Base-by-base conservation (phyloP, 2,329 filamentous ascomycete genomes). In the Raffaelea arxii region DNA sequence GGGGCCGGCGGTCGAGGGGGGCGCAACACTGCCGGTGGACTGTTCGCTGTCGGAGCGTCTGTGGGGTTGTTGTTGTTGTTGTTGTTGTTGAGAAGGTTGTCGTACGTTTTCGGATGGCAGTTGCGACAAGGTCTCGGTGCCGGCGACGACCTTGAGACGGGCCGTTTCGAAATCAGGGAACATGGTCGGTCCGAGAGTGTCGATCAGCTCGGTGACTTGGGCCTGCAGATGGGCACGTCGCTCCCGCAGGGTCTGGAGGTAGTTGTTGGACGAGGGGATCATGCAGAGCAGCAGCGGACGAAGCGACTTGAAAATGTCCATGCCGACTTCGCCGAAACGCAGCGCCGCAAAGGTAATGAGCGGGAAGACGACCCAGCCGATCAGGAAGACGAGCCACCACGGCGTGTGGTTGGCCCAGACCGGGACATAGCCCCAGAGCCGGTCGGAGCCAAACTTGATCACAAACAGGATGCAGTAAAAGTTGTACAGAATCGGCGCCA, bases 271-370 rank as follows among this genome's bases (percentile, higher is more conserved):
- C 4, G 81, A 80, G 2, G 92, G 92, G 56, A 85, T 84, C 58
- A 97, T 75, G 53, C 86, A 92, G 27, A 96, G 73, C 40, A 94
- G 71, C 10, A 98, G 77, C 6, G 92, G 92, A 10, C 88, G 80
- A 16, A 98, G 75, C 0, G 91, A 97, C 66, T 97, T 98, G 68
- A 92, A 71, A 47, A 98, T 96, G 60, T 98, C 92, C 89, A 98
- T 96, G 44, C 91, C 92, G n/a, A 94, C 84, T 67, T 98, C 92
- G 41, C 92, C 92, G 54, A 97, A 94, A 11, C 92, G 84, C 44
- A 98, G 80, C 6, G 92, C 88, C 4, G 89, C 90, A 63, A 94
- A 96, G 0, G 90, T 96, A 56, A 96, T 84, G 22, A 81, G 77
- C 6, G 90, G 85, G 71, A 95, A 95, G 54, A 94, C 69, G 41